Evolutionary conservation across 768 basidiomycete genomes (phyloP).

Genomic region (Omphalotus guepiniiformis): DNA sequence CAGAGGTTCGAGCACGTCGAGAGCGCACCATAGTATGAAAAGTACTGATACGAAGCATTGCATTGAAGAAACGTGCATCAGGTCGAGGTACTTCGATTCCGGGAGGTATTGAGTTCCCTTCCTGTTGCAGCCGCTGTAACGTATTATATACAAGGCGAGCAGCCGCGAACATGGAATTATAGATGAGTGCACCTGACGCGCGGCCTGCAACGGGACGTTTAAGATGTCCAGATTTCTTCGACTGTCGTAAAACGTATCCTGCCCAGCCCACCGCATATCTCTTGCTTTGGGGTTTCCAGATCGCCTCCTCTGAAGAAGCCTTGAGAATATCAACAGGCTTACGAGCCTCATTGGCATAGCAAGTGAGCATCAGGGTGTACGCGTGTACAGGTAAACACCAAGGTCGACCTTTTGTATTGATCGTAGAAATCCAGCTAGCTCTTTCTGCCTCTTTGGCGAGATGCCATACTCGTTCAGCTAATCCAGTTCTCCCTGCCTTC

Average conservation of each 20-base stretch:
- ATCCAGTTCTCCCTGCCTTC: slow-evolving; percentile 48
- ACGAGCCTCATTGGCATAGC: slow-evolving; percentile 46
- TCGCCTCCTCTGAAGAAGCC: slow-evolving; percentile 17
- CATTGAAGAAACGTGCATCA: slow-evolving; percentile 70
- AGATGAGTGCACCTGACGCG: neutral
- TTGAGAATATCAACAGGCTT: neutral
- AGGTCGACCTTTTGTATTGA: slow-evolving; percentile 27
- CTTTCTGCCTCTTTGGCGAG: slow-evolving; percentile 57
- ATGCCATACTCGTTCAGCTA: slow-evolving; percentile 62
- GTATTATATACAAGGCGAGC: slow-evolving; percentile 22
- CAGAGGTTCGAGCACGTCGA: neutral
- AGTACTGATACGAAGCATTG: slow-evolving; percentile 44
- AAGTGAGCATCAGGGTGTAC: slow-evolving; percentile 69
- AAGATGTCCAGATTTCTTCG: neutral
- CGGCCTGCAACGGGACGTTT: neutral
- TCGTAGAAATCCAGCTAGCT: slow-evolving; percentile 40
- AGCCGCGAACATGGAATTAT: neutral
- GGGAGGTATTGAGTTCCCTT: slow-evolving; percentile 10
- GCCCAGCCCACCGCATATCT: slow-evolving; percentile 29
- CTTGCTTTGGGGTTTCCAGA: slow-evolving; percentile 18
- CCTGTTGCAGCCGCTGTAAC: slow-evolving; percentile 16
- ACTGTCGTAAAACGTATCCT: neutral
- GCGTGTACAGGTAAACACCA: slow-evolving; percentile 67
- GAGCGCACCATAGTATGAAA: slow-evolving; percentile 13
- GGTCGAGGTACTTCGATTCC: slow-evolving; percentile 34